phyloP scores from a whole-genome alignment of 345 rosid genomes.

The Sonneratia caseolaris region DNA sequence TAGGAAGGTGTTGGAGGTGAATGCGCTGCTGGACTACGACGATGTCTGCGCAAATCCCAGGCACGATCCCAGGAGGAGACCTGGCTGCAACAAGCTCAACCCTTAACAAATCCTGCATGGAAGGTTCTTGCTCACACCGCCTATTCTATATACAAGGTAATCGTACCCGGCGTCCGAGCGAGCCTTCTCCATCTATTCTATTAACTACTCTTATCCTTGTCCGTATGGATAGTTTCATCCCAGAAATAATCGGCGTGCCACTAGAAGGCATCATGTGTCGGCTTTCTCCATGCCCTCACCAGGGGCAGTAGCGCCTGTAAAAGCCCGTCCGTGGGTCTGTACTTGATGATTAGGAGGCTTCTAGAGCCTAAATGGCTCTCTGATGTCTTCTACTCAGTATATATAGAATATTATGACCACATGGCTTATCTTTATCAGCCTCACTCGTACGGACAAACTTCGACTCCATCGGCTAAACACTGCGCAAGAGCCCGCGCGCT shows the following conservation, averaged over 20 bases:
- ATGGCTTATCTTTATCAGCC: background rate
- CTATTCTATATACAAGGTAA: background rate
- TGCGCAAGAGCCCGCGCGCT: no score
- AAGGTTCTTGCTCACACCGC: background rate
- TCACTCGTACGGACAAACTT: no score
- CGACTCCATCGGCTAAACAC: no score
- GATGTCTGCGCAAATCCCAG: constrained; percentile 10
- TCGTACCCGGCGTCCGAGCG: background rate
- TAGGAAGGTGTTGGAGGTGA: constrained; percentile 12
- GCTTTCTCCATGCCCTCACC: background rate
- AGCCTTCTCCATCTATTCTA: background rate
- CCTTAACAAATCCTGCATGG: background rate
- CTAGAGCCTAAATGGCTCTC: no score
- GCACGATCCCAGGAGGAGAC: constrained; percentile 15
- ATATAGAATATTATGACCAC: background rate
- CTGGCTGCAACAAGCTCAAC: constrained; percentile 9
- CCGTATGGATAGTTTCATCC: background rate
- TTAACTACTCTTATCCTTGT: background rate
- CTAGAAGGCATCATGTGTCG: background rate
- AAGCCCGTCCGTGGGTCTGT: no score
- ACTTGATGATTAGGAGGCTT: no score
- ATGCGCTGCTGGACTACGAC: constrained; percentile 9
- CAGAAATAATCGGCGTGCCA: background rate
- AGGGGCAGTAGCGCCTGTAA: no score
- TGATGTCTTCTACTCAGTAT: no score